phyloP scores from a whole-genome alignment of 2,329 filamentous ascomycete genomes.

The Knoxdaviesia capensis region DNA sequence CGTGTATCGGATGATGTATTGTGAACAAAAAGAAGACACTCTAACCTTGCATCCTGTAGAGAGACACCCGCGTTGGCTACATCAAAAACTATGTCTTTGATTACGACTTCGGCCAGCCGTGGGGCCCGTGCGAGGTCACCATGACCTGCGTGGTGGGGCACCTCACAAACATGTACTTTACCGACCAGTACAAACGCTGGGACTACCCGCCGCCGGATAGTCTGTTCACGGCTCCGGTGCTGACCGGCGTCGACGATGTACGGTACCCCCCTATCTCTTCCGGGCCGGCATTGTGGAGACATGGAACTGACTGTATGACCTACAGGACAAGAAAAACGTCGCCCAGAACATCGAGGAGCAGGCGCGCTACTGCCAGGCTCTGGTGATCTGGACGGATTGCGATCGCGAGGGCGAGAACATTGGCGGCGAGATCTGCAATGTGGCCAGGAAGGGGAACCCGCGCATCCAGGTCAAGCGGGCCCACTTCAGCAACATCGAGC shows the following conservation, averaged over 20 bases:
- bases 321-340: slow-evolving; percentile 56
- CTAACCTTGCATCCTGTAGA: slow-evolving; percentile 23
- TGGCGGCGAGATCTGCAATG: slow-evolving; percentile 69
- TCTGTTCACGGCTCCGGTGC: slow-evolving; percentile 65
- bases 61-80: slow-evolving; percentile 49
- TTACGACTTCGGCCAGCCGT: slow-evolving; percentile 65
- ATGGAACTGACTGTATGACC: slow-evolving; percentile 4
- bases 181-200: slow-evolving; percentile 58
- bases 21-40: not conserved
- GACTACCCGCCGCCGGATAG: slow-evolving; percentile 54
- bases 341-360: slow-evolving; percentile 70
- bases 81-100: slow-evolving; percentile 90
- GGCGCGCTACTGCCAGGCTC: slow-evolving; percentile 47
- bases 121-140: slow-evolving; percentile 66
- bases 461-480: slow-evolving; percentile 66
- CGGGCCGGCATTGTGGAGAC: not conserved
- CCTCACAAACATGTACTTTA: slow-evolving; percentile 64
- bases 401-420: slow-evolving; percentile 96
- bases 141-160: slow-evolving; percentile 93
- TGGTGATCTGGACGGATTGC: slow-evolving; percentile 98
- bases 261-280: slow-evolving; percentile 5
- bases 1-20: not conserved
- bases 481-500: slow-evolving; percentile 87
- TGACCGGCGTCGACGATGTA: slow-evolving; percentile 47
- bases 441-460: slow-evolving; percentile 55